Evolutionary conservation across 2,329 filamentous ascomycete species (phyloP).

Genomic region (Penicillium sp.): DNA sequence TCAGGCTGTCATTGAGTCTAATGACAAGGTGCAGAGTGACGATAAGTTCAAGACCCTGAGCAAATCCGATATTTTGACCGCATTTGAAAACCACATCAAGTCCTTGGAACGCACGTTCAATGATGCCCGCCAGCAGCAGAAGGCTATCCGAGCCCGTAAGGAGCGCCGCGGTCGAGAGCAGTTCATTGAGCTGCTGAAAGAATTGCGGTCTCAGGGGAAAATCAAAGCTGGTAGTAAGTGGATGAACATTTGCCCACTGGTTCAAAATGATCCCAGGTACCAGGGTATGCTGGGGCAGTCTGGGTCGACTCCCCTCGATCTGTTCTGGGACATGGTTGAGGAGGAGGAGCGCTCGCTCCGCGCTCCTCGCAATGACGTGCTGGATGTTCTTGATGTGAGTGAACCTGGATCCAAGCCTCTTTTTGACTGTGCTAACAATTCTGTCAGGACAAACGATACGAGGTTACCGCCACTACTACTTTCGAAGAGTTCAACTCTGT

Average conservation of each 20-base stretch:
- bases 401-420: not conserved
- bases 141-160: constrained; percentile 72
- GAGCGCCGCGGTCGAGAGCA: constrained; percentile 85
- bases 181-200: constrained; percentile 71
- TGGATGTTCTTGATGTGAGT: constrained; percentile 84
- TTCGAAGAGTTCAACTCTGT: constrained; percentile 83
- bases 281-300: constrained; percentile 76
- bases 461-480: constrained; percentile 80
- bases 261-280: constrained; percentile 82
- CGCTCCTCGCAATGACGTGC: constrained; percentile 74
- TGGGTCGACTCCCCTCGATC: constrained; percentile 81
- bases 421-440: constrained; percentile 37
- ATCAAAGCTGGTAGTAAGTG: constrained; percentile 91
- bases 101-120: constrained; percentile 87
- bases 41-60: constrained; percentile 82
- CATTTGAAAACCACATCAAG: constrained; percentile 95
- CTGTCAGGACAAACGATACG: constrained; percentile 79
- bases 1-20: constrained; percentile 75
- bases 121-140: constrained; percentile 83
- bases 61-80: constrained; percentile 85
- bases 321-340: constrained; percentile 95
- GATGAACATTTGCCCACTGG: constrained; percentile 72
- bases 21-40: constrained; percentile 74
- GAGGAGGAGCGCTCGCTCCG: constrained; percentile 89
- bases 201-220: constrained; percentile 71